A percentile compares a stretch with the other conserved stretches of the same genome.
These are phyloP conservation scores for Boletus sp. DNA, from an alignment of 768 basidiomycete genomes.

Conservation along the genomic window DNA sequence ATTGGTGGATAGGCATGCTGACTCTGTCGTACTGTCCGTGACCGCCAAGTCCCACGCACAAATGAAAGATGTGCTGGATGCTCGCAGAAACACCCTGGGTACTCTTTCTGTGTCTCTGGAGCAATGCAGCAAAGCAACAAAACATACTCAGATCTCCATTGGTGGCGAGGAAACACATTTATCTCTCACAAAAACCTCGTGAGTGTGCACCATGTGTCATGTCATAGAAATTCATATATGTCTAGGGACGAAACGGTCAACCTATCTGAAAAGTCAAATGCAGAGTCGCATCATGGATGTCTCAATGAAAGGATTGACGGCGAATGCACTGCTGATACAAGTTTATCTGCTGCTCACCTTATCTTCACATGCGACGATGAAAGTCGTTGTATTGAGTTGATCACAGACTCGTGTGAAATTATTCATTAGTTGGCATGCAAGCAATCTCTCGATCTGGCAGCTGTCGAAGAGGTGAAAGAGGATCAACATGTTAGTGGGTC, in stretches of 20 bases:
- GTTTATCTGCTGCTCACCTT: neutral
- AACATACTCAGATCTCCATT: neutral
- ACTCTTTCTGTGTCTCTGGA: neutral
- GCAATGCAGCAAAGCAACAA: too few relatives aligned
- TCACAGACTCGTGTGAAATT: neutral
- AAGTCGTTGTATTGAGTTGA: neutral
- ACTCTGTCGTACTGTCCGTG: neutral
- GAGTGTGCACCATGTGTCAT: neutral
- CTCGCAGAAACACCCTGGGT: neutral
- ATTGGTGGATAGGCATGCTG: neutral
- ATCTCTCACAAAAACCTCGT: neutral
- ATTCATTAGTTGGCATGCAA: neutral
- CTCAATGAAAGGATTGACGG: neutral
- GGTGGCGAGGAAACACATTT: neutral
- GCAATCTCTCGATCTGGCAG: neutral
- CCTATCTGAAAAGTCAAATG: neutral
- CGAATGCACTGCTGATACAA: neutral
- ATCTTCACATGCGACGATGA: too few relatives aligned
- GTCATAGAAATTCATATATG: neutral
- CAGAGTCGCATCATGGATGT: neutral
- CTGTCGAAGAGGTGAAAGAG: neutral
- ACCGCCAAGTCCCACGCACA: neutral
- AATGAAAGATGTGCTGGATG: neutral
- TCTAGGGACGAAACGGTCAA: slow-evolving; percentile 1
- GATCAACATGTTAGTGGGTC: neutral